Evolutionary conservation across 768 basidiomycete species (phyloP).

Genomic region (Cyathus striatus): DNA sequence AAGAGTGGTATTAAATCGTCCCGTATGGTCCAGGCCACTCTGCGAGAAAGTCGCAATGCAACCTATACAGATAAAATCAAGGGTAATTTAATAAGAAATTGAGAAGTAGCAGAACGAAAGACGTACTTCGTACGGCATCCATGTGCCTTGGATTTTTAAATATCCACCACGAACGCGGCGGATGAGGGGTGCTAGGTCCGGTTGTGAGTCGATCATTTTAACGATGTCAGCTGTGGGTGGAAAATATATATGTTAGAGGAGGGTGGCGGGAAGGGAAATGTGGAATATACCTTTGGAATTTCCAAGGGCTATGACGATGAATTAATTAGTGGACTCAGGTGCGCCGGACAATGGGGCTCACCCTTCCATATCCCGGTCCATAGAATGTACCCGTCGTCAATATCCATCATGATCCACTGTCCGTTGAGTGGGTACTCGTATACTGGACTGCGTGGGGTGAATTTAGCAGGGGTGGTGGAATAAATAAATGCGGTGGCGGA

Average conservation of each 20-base stretch:
- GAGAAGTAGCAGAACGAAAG: not conserved
- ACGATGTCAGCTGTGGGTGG: slow-evolving; percentile 93
- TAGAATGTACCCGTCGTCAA: slow-evolving; percentile 86
- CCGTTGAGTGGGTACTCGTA: slow-evolving; percentile 88
- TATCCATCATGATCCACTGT: slow-evolving; percentile 96
- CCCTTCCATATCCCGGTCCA: slow-evolving; percentile 97
- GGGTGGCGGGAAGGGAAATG: no score
- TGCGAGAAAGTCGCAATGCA: slow-evolving; percentile 73
- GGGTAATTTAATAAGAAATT: slow-evolving; percentile 5
- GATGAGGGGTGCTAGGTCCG: slow-evolving; percentile 77
- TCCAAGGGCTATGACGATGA: slow-evolving; percentile 54
- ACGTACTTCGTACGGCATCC: slow-evolving; percentile 87
- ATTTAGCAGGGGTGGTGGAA: slow-evolving; percentile 11
- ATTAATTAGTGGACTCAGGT: slow-evolving; percentile 1
- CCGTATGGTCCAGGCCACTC: slow-evolving; percentile 86
- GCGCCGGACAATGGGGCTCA: slow-evolving; percentile 20
- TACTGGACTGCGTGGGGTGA: slow-evolving; percentile 51
- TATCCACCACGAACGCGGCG: slow-evolving; percentile 84
- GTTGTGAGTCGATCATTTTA: slow-evolving; percentile 89
- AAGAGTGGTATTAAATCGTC: slow-evolving; percentile 85
- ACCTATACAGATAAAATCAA: slow-evolving; percentile 39
- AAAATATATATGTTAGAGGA: no score
- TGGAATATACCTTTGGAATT: slow-evolving; percentile 71
- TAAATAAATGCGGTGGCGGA: slow-evolving; percentile 4
- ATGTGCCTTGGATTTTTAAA: slow-evolving; percentile 90